Conservation (phyloP, 2,329 filamentous ascomycete genomes). For the Pseudogymnoascus destructans region DNA sequence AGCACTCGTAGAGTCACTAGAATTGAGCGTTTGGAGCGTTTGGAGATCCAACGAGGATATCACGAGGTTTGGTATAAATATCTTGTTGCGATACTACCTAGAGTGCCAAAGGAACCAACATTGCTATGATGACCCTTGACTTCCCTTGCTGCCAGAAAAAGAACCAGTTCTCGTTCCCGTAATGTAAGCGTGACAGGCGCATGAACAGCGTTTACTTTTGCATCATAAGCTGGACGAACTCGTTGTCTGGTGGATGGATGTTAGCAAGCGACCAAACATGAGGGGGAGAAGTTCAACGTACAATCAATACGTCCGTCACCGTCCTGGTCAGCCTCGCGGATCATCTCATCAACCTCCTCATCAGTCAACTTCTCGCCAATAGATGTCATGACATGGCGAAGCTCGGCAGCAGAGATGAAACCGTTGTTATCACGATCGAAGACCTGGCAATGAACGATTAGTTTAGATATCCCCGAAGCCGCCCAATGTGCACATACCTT, state of each 20-base stretch:
- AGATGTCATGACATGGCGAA: constrained; percentile 84
- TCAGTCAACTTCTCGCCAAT: constrained; percentile 86
- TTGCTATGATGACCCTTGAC: constrained; percentile 4
- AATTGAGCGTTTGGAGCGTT: neutral
- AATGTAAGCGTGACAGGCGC: neutral
- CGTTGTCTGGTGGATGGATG: constrained; percentile 51
- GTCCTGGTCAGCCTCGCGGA: constrained; percentile 80
- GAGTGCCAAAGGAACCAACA: constrained; percentile 6
- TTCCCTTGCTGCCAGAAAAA: constrained; percentile 5
- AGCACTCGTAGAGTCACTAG: neutral
- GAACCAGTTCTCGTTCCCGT: neutral
- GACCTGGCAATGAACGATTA: constrained; percentile 34
- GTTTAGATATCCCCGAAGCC: neutral
- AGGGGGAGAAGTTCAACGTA: constrained; percentile 33
- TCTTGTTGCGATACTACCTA: constrained; percentile 7
- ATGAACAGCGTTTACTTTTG: constrained; percentile 51
- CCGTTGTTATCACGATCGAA: constrained; percentile 88
- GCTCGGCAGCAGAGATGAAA: constrained; percentile 77
- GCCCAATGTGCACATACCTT: constrained; percentile 33
- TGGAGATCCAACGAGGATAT: neutral
- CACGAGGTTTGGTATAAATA: constrained; percentile 7
- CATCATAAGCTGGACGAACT: constrained; percentile 93
- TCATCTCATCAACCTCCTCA: constrained; percentile 88
- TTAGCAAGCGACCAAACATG: neutral
- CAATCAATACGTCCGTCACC: constrained; percentile 82